Evolutionary conservation across 306 rosid genomes (phyloP).

Genomic region (Bauhinia variegata): DNA sequence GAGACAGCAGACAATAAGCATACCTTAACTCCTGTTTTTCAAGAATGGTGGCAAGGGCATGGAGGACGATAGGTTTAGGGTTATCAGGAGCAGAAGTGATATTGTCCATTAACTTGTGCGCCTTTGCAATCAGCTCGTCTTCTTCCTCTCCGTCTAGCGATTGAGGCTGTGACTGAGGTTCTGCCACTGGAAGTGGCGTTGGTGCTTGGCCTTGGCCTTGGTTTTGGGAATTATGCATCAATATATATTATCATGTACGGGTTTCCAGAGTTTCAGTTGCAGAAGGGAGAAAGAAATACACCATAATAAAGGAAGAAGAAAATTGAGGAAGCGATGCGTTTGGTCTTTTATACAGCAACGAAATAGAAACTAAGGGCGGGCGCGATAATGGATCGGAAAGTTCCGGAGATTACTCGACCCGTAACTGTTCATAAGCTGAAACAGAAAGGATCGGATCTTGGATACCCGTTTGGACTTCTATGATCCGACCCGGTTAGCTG

Average conservation of each 20-base stretch:
- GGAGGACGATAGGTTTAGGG: slow-evolving; percentile 75
- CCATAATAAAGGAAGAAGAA: not conserved
- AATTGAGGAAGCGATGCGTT: not conserved
- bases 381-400: slow-evolving; percentile 5
- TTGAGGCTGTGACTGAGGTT: slow-evolving; percentile 45
- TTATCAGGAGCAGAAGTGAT: slow-evolving; percentile 70
- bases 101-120: slow-evolving; percentile 80
- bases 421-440: not conserved
- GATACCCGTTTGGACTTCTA: no score
- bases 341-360: not conserved
- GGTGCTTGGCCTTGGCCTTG: slow-evolving; percentile 39
- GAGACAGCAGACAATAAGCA: not conserved
- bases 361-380: not conserved
- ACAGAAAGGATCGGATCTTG: no score
- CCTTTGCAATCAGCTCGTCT: slow-evolving; percentile 74
- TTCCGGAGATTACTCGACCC: slow-evolving; percentile 48
- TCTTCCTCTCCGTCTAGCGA: slow-evolving; percentile 52
- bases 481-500: no score
- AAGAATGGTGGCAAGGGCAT: slow-evolving; percentile 84
- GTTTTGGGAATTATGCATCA: slow-evolving; percentile 3
- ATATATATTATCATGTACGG: not conserved
- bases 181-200: slow-evolving; percentile 42
- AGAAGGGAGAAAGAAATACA: not conserved
- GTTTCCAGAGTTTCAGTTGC: slow-evolving; percentile 19
- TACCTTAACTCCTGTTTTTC: slow-evolving; percentile 82